Evolutionary conservation across 371 early-diverging fungal genomes (phyloP).

Genomic region (Lichtheimia ornata): DNA sequence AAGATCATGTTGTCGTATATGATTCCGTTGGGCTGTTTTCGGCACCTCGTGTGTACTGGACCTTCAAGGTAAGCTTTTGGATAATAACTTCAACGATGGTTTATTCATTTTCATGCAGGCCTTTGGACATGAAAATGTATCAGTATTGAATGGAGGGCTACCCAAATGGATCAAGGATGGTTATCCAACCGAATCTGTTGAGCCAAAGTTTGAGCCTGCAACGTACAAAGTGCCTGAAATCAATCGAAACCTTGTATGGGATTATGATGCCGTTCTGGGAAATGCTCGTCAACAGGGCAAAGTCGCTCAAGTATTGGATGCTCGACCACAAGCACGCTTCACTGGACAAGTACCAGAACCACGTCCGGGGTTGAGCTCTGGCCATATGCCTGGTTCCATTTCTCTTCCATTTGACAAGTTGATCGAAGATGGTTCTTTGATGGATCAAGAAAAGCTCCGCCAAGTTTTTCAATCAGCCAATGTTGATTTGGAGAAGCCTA

Average conservation of each 20-base stretch:
- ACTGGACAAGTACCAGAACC: constrained; percentile 83
- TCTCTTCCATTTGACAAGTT: constrained; percentile 71
- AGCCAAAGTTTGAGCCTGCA: constrained; percentile 15
- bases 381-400: constrained; percentile 85
- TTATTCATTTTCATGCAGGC: constrained; percentile 37
- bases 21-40: constrained; percentile 72
- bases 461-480: constrained; percentile 51
- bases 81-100: neutral
- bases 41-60: constrained; percentile 82
- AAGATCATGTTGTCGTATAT: constrained; percentile 79
- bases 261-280: constrained; percentile 56
- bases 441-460: constrained; percentile 47
- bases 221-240: constrained; percentile 45
- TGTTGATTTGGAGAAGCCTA: constrained; percentile 58
- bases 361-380: constrained; percentile 78
- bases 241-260: constrained; percentile 50
- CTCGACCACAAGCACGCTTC: constrained; percentile 75
- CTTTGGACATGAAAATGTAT: constrained; percentile 84
- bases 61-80: constrained; percentile 60
- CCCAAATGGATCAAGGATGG: constrained; percentile 73
- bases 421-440: constrained; percentile 45
- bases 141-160: constrained; percentile 89
- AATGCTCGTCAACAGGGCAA: constrained; percentile 36
- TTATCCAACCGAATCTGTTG: constrained; percentile 34
- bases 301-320: constrained; percentile 73